phyloP scores from a whole-genome alignment of 2,329 filamentous ascomycete genomes.

The Hymenoscyphus linearis region DNA sequence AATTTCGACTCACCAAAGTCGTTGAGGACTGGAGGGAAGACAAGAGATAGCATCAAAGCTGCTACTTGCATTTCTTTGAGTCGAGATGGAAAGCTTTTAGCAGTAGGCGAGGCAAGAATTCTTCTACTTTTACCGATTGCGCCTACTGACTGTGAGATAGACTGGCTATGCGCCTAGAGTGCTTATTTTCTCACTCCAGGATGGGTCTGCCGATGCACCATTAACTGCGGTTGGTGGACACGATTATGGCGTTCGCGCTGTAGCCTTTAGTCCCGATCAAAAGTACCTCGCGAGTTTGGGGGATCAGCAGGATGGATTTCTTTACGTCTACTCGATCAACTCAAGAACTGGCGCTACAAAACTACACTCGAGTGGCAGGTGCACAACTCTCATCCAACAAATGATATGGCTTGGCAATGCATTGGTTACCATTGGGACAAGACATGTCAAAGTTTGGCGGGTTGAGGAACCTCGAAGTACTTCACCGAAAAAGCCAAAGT shows the following conservation, averaged over 20 bases:
- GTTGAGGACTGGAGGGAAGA: conserved; percentile 67
- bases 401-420: conserved; percentile 88
- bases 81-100: conserved; percentile 78
- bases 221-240: conserved; percentile 86
- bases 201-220: conserved; percentile 73
- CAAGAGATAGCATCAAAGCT: conserved; percentile 89
- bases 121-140: no score
- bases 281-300: conserved; percentile 85
- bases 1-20: conserved; percentile 51
- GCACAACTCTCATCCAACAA: conserved; percentile 76
- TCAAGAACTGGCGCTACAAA: conserved; percentile 73
- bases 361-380: conserved; percentile 83
- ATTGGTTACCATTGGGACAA: conserved; percentile 80
- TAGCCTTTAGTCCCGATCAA: conserved; percentile 86
- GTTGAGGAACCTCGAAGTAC: conserved; percentile 59
- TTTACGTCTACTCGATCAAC: conserved; percentile 87
- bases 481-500: conserved; percentile 60
- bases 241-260: conserved; percentile 77
- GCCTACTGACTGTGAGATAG: conserved; percentile 37
- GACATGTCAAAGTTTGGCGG: conserved; percentile 92
- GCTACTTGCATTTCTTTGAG: conserved; percentile 88
- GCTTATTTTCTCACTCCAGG: conserved; percentile 80
- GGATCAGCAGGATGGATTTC: conserved; percentile 83
- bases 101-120: conserved; percentile 70
- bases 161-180: conserved; percentile 91